Conservation (phyloP, 2,329 filamentous ascomycete species). For the Claviceps maximensis region DNA sequence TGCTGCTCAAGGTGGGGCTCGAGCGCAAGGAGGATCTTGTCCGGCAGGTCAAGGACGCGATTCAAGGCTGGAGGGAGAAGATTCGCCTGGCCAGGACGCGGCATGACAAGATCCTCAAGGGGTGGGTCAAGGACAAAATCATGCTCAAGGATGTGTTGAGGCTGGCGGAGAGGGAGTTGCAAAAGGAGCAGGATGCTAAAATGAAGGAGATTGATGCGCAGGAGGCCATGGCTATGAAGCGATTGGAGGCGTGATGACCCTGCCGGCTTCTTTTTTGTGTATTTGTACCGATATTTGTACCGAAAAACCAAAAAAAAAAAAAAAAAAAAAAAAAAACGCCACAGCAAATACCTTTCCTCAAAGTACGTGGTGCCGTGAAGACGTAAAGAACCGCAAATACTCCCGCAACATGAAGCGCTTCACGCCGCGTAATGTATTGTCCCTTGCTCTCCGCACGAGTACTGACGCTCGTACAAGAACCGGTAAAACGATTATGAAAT, state of each 20-base stretch:
- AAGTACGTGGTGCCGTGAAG: no score
- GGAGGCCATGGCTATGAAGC: slow-evolving; percentile 35
- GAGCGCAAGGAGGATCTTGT: slow-evolving; percentile 35
- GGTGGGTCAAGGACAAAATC: slow-evolving; percentile 31
- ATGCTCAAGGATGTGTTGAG: slow-evolving; percentile 35
- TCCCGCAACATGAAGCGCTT: no score
- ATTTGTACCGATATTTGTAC: no score
- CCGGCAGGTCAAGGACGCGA: slow-evolving; percentile 29
- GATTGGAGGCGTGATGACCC: slow-evolving; percentile 22
- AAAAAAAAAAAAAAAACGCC: no score
- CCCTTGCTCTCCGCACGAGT: no score
- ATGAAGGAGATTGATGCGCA: slow-evolving; percentile 35
- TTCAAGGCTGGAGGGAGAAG: slow-evolving; percentile 37
- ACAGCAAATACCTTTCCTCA: no score
- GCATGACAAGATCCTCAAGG: slow-evolving; percentile 34
- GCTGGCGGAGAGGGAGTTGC: slow-evolving; percentile 33
- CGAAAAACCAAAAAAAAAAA: no score
- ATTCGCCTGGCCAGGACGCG: slow-evolving; percentile 33
- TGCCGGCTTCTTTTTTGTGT: no score
- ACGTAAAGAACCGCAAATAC: no score
- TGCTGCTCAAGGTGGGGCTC: slow-evolving; percentile 39
- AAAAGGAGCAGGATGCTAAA: slow-evolving; percentile 39
- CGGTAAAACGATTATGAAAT: no score
- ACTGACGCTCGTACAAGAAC: no score
- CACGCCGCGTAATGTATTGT: no score